Evolutionary conservation across 495 filamentous ascomycete species (phyloP), one percentile per base, ranked within the genome.

Genomic region (Astrothelium subdiscretum): DNA sequence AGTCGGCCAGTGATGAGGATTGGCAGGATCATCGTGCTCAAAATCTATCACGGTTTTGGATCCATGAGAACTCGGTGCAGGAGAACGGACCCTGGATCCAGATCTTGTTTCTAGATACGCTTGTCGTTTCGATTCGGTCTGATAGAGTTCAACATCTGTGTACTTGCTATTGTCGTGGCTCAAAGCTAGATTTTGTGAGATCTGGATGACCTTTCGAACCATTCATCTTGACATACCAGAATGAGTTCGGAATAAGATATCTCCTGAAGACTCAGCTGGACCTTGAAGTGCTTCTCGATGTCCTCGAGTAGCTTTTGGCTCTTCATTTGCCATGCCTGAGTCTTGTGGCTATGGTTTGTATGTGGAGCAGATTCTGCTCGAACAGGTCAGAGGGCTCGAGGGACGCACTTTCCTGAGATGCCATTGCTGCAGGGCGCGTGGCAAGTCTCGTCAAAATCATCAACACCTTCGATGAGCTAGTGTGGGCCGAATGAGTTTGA

Each of bases 1-100:
- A 78, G 82, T 51, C 31, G 35, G 59, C 68, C 67, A 74, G 52
- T 73, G 71, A 62, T 74, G 70, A 2, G 72, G 71, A 35, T 72
- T 64, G 13, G 24, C 62, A 31, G 64, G 64, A 63, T 75, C 73
- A 24, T 63, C 60, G 59, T 67, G 57, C 0, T 60, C 66, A 57
- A 73, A 75, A 1, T 54, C 48, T 8, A 54, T 27, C 6, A 54
- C 48, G 24, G 48, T 54, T 8, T 54, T 54, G 24, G 48, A 54
- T 0, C 48, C 48, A 10, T 54, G 48, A 20, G 57, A 60, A 63
- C 29, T 18, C 29, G n/a, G 61, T 8, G 24, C n/a, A 42, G 18
- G 44, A 58, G 61, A 58, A 40, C 22, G 31, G 13, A 6, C 29
- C 22, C 24, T 54, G 15, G 20, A 29, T 54, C 22, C 15, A 31